Base-by-base conservation (phyloP, 1,284 basidiomycete species). In the Melampsora larici-populina region DNA sequence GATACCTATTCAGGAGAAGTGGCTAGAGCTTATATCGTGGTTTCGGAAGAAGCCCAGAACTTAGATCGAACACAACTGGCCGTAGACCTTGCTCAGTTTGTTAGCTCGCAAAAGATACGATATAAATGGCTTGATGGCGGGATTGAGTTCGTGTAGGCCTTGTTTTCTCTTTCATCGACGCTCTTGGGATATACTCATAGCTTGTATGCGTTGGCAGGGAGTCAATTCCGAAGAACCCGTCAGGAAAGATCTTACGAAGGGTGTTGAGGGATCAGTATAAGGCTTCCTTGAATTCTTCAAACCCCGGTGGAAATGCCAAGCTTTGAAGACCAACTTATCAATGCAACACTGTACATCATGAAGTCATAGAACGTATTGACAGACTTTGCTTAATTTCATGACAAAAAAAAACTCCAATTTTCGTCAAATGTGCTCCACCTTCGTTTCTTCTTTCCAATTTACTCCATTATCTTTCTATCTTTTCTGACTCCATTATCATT, bases 1-100 rank as follows among this genome's bases (percentile, higher is more conserved):
- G 90, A 94, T 81, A 91, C 92, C 18, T 91, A 89, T 80, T 90
- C 88, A 67, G 92, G 92, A 49, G 92, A 94, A 74, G 77, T 91
- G 4, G 92, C 92, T 0, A 77, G 78, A 24, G 24, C 24, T 0
- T 60, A 62, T 26, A 43, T 55, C 36, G 58, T 78, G 8, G 24
- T 26, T 13, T 24, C 33, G 1, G 40, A 60, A 67, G 70, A 68
- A 43, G 24, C 18, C 58, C 68, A 29, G 15, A 17, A 15, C 29
- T n/a, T 21, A 24, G 62, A 60, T 26, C 46, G 24, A 18, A 75
- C 58, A 55, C 73, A 79, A 65, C 43, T 80, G 40, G 72, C 79
- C 49, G 64, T 81, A 73, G 73, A 72, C 24, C 75, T 80, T 40
- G 76, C 81, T 66, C 78, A 92, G 89, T 87, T 89, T 80, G 90